phyloP scores from a whole-genome alignment of 495 filamentous ascomycete genomes.

The Niebla homalea region DNA sequence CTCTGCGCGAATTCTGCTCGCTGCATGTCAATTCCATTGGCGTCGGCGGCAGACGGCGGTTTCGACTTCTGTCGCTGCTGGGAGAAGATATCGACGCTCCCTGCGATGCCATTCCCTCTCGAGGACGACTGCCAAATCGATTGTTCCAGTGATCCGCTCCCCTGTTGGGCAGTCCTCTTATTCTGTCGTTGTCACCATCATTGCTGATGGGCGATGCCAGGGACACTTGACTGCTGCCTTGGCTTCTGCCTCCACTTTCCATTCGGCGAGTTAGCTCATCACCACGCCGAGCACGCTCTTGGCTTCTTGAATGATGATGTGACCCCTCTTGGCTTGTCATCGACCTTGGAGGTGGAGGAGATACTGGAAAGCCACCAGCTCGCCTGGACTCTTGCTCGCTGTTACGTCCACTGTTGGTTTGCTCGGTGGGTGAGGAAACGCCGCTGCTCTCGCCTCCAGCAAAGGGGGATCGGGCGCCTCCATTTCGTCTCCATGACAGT shows the following conservation, averaged over 20 bases:
- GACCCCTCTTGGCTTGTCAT: neutral
- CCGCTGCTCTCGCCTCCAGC: neutral
- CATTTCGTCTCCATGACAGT: neutral
- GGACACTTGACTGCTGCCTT: neutral
- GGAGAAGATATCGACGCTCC: neutral
- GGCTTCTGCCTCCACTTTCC: neutral
- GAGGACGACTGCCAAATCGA: slow-evolving; percentile 2
- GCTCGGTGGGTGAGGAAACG: slow-evolving; percentile 1
- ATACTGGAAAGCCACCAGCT: neutral
- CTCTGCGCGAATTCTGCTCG: neutral
- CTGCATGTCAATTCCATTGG: neutral
- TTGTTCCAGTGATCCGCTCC: neutral
- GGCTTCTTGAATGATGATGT: neutral
- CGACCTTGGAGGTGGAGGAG: neutral
- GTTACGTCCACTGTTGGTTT: neutral
- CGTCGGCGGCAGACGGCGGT: neutral
- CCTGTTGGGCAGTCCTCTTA: neutral
- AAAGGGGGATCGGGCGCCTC: neutral
- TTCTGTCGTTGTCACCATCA: neutral
- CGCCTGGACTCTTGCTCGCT: neutral
- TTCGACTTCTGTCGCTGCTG: neutral
- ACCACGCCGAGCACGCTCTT: neutral
- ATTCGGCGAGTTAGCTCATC: neutral
- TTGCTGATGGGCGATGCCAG: neutral
- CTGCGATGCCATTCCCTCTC: neutral